Percentiles rank a stretch among this genome's conserved stretches.
phyloP scores from a whole-genome alignment of 495 filamentous ascomycete genomes.

The Lasiosphaeria miniovina region DNA sequence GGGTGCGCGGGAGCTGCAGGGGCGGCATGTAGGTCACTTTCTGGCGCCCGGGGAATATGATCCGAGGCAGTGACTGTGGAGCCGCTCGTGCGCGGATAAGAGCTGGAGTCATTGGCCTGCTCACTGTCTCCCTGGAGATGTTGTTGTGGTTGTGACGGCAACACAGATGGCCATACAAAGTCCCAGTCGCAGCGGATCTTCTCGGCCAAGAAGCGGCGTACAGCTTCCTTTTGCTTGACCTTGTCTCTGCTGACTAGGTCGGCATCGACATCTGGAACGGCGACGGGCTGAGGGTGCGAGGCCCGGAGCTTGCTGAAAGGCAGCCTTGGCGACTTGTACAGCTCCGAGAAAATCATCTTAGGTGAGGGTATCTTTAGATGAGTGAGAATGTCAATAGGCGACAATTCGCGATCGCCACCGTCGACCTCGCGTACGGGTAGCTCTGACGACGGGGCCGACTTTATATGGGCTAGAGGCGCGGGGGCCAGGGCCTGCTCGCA shows the following conservation, averaged over 20 bases:
- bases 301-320: constrained; percentile 40
- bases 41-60: neutral
- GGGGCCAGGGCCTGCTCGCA: constrained; percentile 8
- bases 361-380: constrained; percentile 9
- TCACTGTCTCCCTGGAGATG: neutral
- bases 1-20: neutral
- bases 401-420: constrained; percentile 21
- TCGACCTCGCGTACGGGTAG: constrained; percentile 16
- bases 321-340: constrained; percentile 37
- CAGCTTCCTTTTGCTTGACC: constrained; percentile 51
- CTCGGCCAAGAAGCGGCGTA: constrained; percentile 49
- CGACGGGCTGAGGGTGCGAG: constrained; percentile 27
- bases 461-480: constrained; percentile 25
- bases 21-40: neutral
- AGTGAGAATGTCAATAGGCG: neutral
- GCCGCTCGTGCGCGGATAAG: neutral
- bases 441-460: constrained; percentile 11
- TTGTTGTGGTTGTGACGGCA: constrained; percentile 1
- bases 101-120: neutral
- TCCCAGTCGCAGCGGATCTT: constrained; percentile 60
- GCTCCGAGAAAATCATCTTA: constrained; percentile 39
- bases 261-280: constrained; percentile 43
- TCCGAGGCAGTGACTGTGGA: neutral
- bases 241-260: constrained; percentile 56
- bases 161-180: constrained; percentile 40